Evolutionary conservation across 2,329 filamentous ascomycete species (phyloP).

Genomic region (Piedraia hortae): DNA sequence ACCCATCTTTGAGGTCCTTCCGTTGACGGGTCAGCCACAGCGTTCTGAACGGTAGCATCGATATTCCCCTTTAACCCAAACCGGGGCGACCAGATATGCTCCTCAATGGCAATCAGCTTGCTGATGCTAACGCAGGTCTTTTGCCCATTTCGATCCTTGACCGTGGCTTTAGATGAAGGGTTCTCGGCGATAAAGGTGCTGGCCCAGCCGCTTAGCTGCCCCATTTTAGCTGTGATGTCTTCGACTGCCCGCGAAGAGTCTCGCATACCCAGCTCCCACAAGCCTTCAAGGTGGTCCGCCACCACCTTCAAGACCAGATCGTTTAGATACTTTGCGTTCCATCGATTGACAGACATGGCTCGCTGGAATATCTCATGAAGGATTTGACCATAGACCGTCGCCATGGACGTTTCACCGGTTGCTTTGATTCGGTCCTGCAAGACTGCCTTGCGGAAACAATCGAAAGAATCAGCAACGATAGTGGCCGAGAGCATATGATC

Average conservation of each 20-base stretch:
- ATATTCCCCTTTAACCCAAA: slow-evolving; percentile 95
- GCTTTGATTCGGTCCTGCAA: slow-evolving; percentile 88
- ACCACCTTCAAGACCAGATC: slow-evolving; percentile 39
- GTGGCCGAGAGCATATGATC: slow-evolving; percentile 90
- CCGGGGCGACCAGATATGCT: slow-evolving; percentile 94
- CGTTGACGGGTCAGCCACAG: slow-evolving; percentile 42
- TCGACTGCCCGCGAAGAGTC: slow-evolving; percentile 44
- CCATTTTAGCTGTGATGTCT: slow-evolving; percentile 59
- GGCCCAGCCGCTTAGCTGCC: slow-evolving; percentile 61
- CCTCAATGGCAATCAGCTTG: slow-evolving; percentile 86
- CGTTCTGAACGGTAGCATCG: slow-evolving; percentile 80
- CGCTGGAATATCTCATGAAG: slow-evolving; percentile 90
- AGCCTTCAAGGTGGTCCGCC: slow-evolving; percentile 57
- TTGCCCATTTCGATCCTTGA: slow-evolving; percentile 53
- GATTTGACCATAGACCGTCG: slow-evolving; percentile 76
- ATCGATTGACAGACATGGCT: slow-evolving; percentile 56
- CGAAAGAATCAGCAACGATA: slow-evolving; percentile 86
- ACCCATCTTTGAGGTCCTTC: slow-evolving; percentile 35
- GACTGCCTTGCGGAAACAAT: slow-evolving; percentile 69
- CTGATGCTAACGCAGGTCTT: slow-evolving; percentile 61
- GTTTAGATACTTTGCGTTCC: slow-evolving; percentile 42
- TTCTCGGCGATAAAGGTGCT: slow-evolving; percentile 45
- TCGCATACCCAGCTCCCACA: slow-evolving; percentile 57
- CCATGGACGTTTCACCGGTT: slow-evolving; percentile 48
- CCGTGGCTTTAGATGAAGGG: slow-evolving; percentile 43